Evolutionary conservation across 306 rosid genomes (phyloP), one percentile per base, ranked within the genome.

Genomic region (Parietaria judaica): DNA sequence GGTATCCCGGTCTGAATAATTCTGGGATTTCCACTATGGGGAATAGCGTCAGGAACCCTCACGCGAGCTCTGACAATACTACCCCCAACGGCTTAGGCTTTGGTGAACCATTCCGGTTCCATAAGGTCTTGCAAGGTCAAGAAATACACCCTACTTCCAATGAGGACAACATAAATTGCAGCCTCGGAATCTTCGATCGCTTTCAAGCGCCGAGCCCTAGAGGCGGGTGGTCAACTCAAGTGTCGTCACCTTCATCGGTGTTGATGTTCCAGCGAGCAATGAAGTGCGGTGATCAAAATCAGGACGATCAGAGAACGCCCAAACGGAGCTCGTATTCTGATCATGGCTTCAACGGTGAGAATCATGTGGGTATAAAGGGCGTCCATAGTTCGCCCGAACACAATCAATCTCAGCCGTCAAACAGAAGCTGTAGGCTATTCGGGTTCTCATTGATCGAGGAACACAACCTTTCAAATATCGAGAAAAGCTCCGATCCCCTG

Each of bases 91-190:
- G 84, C 76, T 76, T 59, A 63, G 83, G 88, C 95, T 88, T 86
- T 73, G 67, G 88, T 53, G 97, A 88, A 76, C 84, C 99, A 37
- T 69, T 77, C 67, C 76, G 86, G 78, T 94, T 86, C 90, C 97
- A 78, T 64, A 86, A 88, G 97, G 99, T 94, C 99, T 94, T 94
- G 97, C 99, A 94, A 94, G 97, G 99, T 94, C 99, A 94, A 94
- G 99, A 94, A 94, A 86, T 88, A 68, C 75, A 82, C 72, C 87
- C 95, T 39, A 78, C 86, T 73, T 74, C 61, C 5, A 83, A 70
- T 0, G 84, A 75, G 56, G 77, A 76, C 65, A 75, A 44, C 37
- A 80, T 63, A 63, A 77, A 72, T 79, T 85, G 90, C 71, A 75
- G 79, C 72, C 38, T 65, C 39, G 88, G 90, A 66, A 68, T 72